Conservation (phyloP, 139 green algal species). For the Chlamydomonas applanata region DNA sequence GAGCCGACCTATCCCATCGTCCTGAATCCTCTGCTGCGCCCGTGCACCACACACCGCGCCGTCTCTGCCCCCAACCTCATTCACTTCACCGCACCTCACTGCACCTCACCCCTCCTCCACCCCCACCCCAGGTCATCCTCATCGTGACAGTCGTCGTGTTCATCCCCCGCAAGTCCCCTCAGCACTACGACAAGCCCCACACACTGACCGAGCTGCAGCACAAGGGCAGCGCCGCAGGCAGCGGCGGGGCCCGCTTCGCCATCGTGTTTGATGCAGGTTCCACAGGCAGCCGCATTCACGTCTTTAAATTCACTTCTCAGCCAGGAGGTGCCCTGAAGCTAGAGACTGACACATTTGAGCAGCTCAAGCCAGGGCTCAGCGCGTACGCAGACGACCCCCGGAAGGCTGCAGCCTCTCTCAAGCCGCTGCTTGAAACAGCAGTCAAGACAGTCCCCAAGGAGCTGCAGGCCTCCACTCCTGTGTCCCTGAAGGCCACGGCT, state of each 20-base stretch:
- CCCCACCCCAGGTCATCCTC: constrained; percentile 63
- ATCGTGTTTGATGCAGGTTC: constrained; percentile 95
- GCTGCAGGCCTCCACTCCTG: constrained; percentile 60
- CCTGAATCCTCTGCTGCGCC: no score
- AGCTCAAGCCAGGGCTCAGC: constrained; percentile 93
- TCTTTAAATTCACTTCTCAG: constrained; percentile 83
- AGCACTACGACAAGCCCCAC: constrained; percentile 15
- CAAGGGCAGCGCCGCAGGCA: not conserved
- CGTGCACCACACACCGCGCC: no score
- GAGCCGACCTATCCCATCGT: no score
- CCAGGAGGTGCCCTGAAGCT: constrained; percentile 58
- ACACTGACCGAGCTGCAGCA: constrained; percentile 29
- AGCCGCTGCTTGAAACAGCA: constrained; percentile 80
- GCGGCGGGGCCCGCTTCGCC: constrained; percentile 50
- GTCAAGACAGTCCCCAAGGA: constrained; percentile 75
- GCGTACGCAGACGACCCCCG: constrained; percentile 74
- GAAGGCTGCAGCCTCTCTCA: constrained; percentile 73
- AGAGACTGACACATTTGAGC: constrained; percentile 83
- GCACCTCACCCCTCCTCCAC: no score
- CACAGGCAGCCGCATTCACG: constrained; percentile 93
- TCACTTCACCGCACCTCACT: no score
- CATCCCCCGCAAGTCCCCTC: constrained; percentile 36
- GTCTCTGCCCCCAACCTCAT: no score
- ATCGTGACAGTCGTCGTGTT: constrained; percentile 60
- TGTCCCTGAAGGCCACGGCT: constrained; percentile 91